Evolutionary conservation across 1,284 basidiomycete species (phyloP), one percentile per base, ranked within the genome.

Genomic region (Ceratobasidium sp.): DNA sequence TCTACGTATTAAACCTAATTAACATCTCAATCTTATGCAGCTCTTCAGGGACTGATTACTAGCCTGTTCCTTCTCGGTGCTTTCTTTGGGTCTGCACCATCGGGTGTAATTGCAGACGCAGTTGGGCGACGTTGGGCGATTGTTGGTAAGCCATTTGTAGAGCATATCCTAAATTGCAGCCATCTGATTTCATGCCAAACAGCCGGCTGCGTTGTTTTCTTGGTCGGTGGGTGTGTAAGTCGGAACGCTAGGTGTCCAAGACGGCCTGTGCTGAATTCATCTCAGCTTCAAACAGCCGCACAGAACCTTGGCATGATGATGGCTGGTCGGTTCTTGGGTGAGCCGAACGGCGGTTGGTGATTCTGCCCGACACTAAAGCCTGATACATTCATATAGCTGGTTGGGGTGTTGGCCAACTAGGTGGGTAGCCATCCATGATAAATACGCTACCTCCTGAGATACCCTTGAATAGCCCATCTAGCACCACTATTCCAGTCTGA

Each of bases 281-380:
- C 46, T 12, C 26, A 62, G 59, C 78, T 86, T 4, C 85, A 85
- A 75, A 85, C 85, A 0, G 85, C 81, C 6, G 86, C 87, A 0
- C 79, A 79, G 71, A 87, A 84, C 77, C 83, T 87, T 78, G 84
- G 83, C 64, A 85, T 86, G 81, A 88, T 90, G 86, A 81, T 88
- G 36, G 85, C 84, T 10, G 88, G 88, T 3, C 82, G 88, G 1
- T 88, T 89, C 82, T 85, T 89, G 72, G 87, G 87, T 9, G 83
- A 83, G 77, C 73, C 48, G n/a, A 64, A 23, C 46, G 9, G 46
- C 32, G 0, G 5, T 12, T 26, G 21, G n/a, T n/a, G n/a, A n/a
- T n/a, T n/a, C n/a, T n/a, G n/a, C n/a, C n/a, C n/a, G n/a, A n/a
- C n/a, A n/a, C n/a, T n/a, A n/a, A n/a, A n/a, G n/a, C n/a, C n/a